These are phyloP conservation scores for Amyloporia xantha DNA, from an alignment of 768 basidiomycete genomes.

Conservation along the genomic window DNA sequence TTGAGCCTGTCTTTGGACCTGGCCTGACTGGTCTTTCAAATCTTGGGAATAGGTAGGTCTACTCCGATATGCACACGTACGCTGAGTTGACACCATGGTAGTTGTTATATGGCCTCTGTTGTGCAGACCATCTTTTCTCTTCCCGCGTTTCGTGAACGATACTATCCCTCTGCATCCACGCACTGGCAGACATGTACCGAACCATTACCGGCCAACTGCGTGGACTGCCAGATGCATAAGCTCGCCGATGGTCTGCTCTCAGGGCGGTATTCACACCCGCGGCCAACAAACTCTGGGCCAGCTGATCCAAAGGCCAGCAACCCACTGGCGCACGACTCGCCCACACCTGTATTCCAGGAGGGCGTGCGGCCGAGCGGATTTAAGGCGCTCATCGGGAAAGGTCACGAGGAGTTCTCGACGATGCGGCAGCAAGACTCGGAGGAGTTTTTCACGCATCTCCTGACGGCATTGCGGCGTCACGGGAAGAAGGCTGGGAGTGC, in stretches of 20 bases:
- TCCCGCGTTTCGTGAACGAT: conserved; percentile 67
- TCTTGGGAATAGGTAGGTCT: conserved; percentile 75
- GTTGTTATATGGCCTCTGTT: conserved; percentile 97
- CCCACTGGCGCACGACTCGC: conserved; percentile 30
- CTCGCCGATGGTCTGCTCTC: conserved; percentile 88
- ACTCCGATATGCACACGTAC: neutral
- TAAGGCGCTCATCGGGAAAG: conserved; percentile 86
- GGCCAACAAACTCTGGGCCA: conserved; percentile 21
- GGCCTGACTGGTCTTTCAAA: conserved; percentile 88
- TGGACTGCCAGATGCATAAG: conserved; percentile 96
- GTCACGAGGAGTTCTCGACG: conserved; percentile 90
- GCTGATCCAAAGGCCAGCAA: conserved; percentile 20
- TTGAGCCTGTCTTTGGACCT: conserved; percentile 84
- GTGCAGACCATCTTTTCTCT: conserved; percentile 84
- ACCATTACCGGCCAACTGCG: conserved; percentile 68
- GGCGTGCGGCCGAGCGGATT: conserved; percentile 80
- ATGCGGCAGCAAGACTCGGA: conserved; percentile 98
- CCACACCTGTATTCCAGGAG: conserved; percentile 64
- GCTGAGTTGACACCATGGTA: conserved; percentile 23
- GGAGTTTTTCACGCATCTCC: conserved; percentile 83
- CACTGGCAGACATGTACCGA: conserved; percentile 64
- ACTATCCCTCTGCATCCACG: conserved; percentile 38
- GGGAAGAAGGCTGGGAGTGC: conserved; percentile 41
- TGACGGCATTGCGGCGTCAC: conserved; percentile 67
- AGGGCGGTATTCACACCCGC: conserved; percentile 79